Conservation (phyloP, 2,329 filamentous ascomycete genomes). For the Neonectria sp. region DNA sequence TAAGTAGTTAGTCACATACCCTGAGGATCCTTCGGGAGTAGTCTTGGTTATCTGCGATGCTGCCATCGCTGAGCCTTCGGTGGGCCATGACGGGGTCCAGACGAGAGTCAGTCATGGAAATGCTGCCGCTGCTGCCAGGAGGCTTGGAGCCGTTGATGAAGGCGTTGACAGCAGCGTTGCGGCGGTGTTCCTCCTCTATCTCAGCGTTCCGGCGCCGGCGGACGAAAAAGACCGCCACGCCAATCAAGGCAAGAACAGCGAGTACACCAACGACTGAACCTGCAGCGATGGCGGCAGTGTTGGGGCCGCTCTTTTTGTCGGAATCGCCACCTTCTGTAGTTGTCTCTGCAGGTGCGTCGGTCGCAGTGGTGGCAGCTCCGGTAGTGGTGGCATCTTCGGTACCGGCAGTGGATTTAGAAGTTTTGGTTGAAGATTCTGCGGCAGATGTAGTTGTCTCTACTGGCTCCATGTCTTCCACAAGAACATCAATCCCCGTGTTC, state of each 20-base stretch:
- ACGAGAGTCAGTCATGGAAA: slow-evolving; percentile 85
- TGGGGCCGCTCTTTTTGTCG: slow-evolving; percentile 62
- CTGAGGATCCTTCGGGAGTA: slow-evolving; percentile 96
- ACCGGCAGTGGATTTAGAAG: slow-evolving; percentile 19
- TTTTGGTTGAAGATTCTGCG: slow-evolving; percentile 46
- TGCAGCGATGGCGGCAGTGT: slow-evolving; percentile 87
- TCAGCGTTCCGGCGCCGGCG: slow-evolving; percentile 82
- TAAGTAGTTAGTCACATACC: slow-evolving; percentile 69
- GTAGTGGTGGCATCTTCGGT: slow-evolving; percentile 35
- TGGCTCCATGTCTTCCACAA: slow-evolving; percentile 48
- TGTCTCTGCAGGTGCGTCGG: slow-evolving; percentile 33
- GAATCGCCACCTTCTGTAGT: not conserved
- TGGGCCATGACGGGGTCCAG: slow-evolving; percentile 90
- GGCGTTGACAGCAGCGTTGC: slow-evolving; percentile 83
- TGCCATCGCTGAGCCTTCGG: slow-evolving; percentile 90
- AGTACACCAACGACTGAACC: slow-evolving; percentile 90
- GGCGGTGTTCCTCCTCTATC: slow-evolving; percentile 87
- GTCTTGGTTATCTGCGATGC: slow-evolving; percentile 97
- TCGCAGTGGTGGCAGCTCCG: slow-evolving; percentile 34
- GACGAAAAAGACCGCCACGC: slow-evolving; percentile 80
- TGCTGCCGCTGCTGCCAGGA: slow-evolving; percentile 72
- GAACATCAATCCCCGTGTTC: slow-evolving; percentile 65
- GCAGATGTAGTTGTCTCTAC: slow-evolving; percentile 31
- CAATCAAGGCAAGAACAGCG: slow-evolving; percentile 75
- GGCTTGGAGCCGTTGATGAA: slow-evolving; percentile 79